Base-by-base conservation (phyloP, 768 basidiomycete species). In the Russula ochroleuca region DNA sequence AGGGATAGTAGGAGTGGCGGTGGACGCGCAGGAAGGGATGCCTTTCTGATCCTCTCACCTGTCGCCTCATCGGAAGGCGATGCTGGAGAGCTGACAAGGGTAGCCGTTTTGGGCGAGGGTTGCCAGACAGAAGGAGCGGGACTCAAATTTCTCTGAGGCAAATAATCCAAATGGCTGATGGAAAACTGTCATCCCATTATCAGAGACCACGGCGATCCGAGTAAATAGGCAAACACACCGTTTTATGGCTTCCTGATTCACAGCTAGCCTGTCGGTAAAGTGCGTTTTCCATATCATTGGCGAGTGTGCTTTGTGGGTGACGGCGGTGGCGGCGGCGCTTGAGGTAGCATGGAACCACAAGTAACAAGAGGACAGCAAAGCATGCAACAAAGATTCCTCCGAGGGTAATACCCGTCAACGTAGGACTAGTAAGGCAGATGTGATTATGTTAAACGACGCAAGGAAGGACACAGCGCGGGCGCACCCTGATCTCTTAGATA, bases 291-390 rank as follows among this genome's bases (percentile, higher is more conserved):
- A 21, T 13, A 50, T 56, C 47, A 37, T 15, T 6, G 21, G 3
- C 14, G 17, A 0, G 14, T 45, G 31, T 21, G 23, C 41, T 35
- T n/a, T 5, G 38, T 9, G 15, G 13, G 5, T 15, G 21, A 45
- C 53, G 55, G 25, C 61, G 25, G 15, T 40, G 55, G 21, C 61
- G 25, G 15, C 49, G 55, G 21, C 17, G 47, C 48, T 31, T 43
- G 21, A 61, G 33, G 14, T 35, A 51, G 48, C 45, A 40, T 5
- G 28, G 38, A 19, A 64, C 17, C 15, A 64, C 21, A 55, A 59
- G 45, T 28, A 59, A 41, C 37, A 54, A 35, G 14, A 55, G 28
- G 28, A 59, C 17, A 7, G 21, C 28, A 53, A 37, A 15, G 15
- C 33, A n/a, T 9, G 43, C 57, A 13, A n/a, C 43, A 37, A 58